Base-by-base conservation (phyloP, 768 basidiomycete species). In the Pleurotus djamor region DNA sequence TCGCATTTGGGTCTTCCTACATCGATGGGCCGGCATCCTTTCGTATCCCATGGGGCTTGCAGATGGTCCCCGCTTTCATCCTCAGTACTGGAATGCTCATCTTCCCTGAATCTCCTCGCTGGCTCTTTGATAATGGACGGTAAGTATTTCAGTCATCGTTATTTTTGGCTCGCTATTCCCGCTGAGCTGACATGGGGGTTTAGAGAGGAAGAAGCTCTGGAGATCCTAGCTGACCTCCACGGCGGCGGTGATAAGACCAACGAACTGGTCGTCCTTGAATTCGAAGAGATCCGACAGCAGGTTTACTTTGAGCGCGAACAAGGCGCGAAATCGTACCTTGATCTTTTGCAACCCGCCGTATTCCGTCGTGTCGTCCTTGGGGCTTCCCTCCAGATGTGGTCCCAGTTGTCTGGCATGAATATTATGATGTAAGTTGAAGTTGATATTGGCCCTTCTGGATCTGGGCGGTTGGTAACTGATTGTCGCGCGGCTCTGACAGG, bases 41-140 rank as follows among this genome's bases (percentile, higher is more conserved):
- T 81, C 85, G 89, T 28, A 87, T 92, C 63, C 90, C 89, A 8
- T 90, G 88, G 88, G 87, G 86, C 58, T 72, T 92, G 32, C 91
- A 92, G 68, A 81, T 88, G 77, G 90, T 93, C 55, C 90, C 90
- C 21, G 91, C 87, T 5, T 79, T 90, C 59, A 58, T 93, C 9
- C 79, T 92, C 32, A 83, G 82, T 50, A 21, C 82, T 6, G 88
- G 89, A 48, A 91, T 92, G 88, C 52, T 77, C 9, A 60, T 79
- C 62, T 87, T 90, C 77, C 88, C 87, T 0, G 87, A 88, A 65
- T 84, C 82, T 48, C 89, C 91, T 4, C 83, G 90, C 69, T 91
- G 81, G 81, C 78, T 91, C 44, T 72, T 89, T 57, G 88, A 92
- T 65, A 76, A 84, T 51, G 76, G 76, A 64, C 77, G 79, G 83